Conservation (phyloP, 495 filamentous ascomycete genomes). For the Tuber microsphaerosporum region DNA sequence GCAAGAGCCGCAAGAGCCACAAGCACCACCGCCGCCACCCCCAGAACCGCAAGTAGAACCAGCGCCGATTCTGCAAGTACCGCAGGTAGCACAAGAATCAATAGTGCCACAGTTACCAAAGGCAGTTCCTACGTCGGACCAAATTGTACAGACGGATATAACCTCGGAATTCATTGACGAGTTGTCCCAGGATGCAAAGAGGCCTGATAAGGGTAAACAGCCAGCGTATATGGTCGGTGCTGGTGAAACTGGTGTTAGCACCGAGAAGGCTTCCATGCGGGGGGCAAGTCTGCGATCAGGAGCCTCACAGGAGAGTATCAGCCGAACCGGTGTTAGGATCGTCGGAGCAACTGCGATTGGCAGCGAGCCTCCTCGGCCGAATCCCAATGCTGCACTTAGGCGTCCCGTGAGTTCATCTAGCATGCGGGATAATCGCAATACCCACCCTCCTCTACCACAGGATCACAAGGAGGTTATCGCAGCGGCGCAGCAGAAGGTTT, state of each 20-base stretch:
- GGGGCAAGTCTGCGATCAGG: conserved; percentile 39
- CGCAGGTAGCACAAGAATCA: not conserved
- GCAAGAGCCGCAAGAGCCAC: not conserved
- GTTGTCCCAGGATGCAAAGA: conserved; percentile 27
- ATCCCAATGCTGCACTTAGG: conserved; percentile 35
- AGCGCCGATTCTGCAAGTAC: not conserved
- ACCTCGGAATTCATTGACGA: conserved; percentile 66
- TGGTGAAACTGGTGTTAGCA: conserved; percentile 23
- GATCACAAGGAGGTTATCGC: conserved; percentile 81
- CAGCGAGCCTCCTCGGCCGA: conserved; percentile 9
- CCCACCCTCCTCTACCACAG: conserved; percentile 66
- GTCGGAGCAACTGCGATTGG: not conserved
- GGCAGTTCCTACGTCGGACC: conserved; percentile 50
- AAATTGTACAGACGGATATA: conserved; percentile 65
- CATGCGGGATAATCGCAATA: conserved; percentile 47
- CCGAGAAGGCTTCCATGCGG: conserved; percentile 31
- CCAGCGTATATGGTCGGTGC: conserved; percentile 24
- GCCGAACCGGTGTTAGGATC: conserved; percentile 11
- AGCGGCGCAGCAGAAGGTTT: conserved; percentile 53
- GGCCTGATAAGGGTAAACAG: conserved; percentile 26
- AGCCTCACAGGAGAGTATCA: conserved; percentile 38
- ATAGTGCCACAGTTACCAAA: conserved; percentile 23
- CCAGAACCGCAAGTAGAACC: too few relatives aligned
- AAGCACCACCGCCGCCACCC: not conserved
- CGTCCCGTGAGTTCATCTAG: conserved; percentile 69